Percentiles rank a stretch among this genome's conserved stretches.
Conservation (phyloP, 768 basidiomycete genomes). For the Melanogaster broomeanus region DNA sequence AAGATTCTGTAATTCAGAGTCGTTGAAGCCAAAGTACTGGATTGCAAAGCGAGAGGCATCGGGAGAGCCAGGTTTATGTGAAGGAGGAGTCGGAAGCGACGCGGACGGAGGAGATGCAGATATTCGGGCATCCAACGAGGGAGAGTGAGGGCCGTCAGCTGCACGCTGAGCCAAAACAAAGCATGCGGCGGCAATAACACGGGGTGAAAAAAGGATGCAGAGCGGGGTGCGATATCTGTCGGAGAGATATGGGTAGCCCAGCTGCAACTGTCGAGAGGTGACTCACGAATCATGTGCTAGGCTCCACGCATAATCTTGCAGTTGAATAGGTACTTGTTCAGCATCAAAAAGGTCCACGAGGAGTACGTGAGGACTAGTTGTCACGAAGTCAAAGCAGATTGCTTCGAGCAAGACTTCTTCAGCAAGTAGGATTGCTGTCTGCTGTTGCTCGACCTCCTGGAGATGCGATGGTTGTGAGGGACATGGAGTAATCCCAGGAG, state of each 20-base stretch:
- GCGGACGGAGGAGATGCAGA: slow-evolving; percentile 70
- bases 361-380: slow-evolving; percentile 74
- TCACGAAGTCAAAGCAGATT: slow-evolving; percentile 83
- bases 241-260: slow-evolving; percentile 7
- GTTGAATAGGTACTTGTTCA: slow-evolving; percentile 43
- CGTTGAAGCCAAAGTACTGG: slow-evolving; percentile 65
- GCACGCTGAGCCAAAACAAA: slow-evolving; percentile 75
- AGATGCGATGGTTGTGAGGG: neutral
- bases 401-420: slow-evolving; percentile 83
- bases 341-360: slow-evolving; percentile 72
- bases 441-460: slow-evolving; percentile 77
- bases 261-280: neutral
- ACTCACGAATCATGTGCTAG: slow-evolving; percentile 85
- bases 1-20: slow-evolving; percentile 56
- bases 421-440: slow-evolving; percentile 65
- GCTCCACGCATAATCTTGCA: slow-evolving; percentile 84
- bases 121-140: slow-evolving; percentile 74
- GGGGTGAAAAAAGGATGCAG: slow-evolving; percentile 69
- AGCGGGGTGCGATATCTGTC: slow-evolving; percentile 77
- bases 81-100: slow-evolving; percentile 80
- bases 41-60: slow-evolving; percentile 68
- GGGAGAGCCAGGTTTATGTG: slow-evolving; percentile 72
- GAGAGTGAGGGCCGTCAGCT: slow-evolving; percentile 70
- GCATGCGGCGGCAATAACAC: slow-evolving; percentile 75
- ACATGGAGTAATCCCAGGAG: neutral